Base-by-base conservation (phyloP, 768 basidiomycete genomes). In the Pleurotus tuber-regium region DNA sequence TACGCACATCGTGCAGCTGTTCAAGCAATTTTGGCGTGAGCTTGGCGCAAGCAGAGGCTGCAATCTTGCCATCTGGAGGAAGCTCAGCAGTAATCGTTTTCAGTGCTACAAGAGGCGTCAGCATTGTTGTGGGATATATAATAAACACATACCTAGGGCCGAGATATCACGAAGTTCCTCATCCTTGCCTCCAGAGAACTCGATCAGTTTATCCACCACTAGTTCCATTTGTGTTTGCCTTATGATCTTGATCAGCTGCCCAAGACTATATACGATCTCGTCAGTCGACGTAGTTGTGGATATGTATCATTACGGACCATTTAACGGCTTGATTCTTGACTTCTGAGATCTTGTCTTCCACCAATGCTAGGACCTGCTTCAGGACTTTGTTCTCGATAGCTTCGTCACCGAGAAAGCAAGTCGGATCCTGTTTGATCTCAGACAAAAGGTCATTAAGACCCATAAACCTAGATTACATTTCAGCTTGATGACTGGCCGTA, bases 321-420 rank as follows among this genome's bases (percentile, higher is more conserved):
- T 95, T 93, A 9, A 97, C 96, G 2, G 93, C 92, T 66, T 92
- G 88, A 63, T 97, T 97, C 76, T 98, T 98, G 57, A 98, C 97
- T 74, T 99, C 97, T 6, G 93, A 93, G 59, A 95, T 98, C 69
- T 87, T 88, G 71, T 99, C 97, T 63, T 91, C 89, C 4, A 98
- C 87, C 16, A 98, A 79, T 28, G 82, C 75, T 36, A 98, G 75
- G 1, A 98, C 93, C 65, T 89, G 84, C 35, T 81, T 82, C 41
- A 96, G 77, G 44, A 96, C 84, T 64, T 88, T 89, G 65, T 75
- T 83, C 74, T 99, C 97, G 26, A 86, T 80, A 4, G 75, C 60
- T 65, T 98, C 95, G 64, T 99, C 96, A 50, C 92, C 84, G 9
- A 82, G 70, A 66, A 94, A 93, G 43, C 79, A 84, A 42, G 67